Percentiles rank a stretch among this genome's conserved stretches.
These are phyloP conservation scores for Hygrophorus pudorinus DNA, from an alignment of 768 basidiomycete genomes.

Conservation along the genomic window DNA sequence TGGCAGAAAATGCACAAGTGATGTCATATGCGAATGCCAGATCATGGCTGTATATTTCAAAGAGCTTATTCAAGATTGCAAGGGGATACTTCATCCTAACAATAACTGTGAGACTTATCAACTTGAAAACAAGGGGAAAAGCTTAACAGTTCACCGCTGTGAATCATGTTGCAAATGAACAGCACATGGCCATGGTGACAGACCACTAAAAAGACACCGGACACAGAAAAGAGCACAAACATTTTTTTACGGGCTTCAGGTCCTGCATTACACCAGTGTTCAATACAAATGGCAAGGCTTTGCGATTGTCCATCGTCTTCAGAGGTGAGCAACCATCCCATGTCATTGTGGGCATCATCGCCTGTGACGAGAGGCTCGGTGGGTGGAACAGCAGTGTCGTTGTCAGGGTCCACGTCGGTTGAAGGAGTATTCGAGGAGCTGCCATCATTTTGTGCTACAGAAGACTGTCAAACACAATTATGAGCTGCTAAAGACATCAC, in stretches of 20 bases:
- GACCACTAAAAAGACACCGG: slow-evolving; percentile 24
- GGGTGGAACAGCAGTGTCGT: too few species aligned
- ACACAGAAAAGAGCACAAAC: slow-evolving; percentile 22
- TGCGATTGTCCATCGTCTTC: too few species aligned
- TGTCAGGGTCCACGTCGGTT: too few species aligned
- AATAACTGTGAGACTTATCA: not conserved
- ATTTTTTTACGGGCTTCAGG: slow-evolving; percentile 16
- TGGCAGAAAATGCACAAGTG: slow-evolving; percentile 12
- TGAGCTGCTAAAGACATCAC: too few species aligned
- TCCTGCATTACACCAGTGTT: not conserved
- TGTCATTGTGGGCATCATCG: too few species aligned
- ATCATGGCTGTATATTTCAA: slow-evolving; percentile 14
- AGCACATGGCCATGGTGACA: slow-evolving; percentile 26
- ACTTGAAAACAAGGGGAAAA: not conserved
- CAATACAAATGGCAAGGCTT: not conserved
- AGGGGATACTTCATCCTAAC: slow-evolving; percentile 21
- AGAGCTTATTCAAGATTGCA: slow-evolving; percentile 13
- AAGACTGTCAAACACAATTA: too few species aligned
- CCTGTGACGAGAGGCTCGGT: too few species aligned
- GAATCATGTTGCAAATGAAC: slow-evolving; percentile 19
- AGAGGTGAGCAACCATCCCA: too few species aligned
- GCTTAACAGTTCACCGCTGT: slow-evolving; percentile 29
- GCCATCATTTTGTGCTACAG: too few species aligned
- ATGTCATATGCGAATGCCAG: slow-evolving; percentile 19
- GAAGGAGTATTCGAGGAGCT: too few species aligned